Conservation (phyloP, 257 asterid species). For the Nicotiana attenuata region DNA sequence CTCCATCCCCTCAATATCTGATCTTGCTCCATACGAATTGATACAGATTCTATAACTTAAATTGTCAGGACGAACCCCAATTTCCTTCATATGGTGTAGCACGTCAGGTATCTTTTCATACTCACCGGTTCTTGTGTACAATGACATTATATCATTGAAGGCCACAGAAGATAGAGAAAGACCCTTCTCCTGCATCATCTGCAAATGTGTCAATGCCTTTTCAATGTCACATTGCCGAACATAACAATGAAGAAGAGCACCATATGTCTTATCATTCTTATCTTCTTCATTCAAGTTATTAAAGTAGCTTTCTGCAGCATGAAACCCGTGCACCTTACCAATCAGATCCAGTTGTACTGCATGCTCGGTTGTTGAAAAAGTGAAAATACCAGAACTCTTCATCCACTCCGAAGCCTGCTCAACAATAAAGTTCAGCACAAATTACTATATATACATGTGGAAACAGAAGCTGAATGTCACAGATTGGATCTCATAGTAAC, state of each 20-base stretch:
- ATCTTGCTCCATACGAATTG: slow-evolving; percentile 59
- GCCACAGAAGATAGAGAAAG: slow-evolving; percentile 40
- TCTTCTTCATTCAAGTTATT: slow-evolving; percentile 50
- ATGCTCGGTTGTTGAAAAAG: slow-evolving; percentile 59
- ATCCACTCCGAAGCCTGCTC: slow-evolving; percentile 71
- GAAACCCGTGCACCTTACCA: slow-evolving; percentile 66
- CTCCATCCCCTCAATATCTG: slow-evolving; percentile 65
- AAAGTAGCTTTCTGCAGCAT: slow-evolving; percentile 66
- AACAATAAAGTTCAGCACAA: not conserved
- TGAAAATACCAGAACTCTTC: slow-evolving; percentile 32
- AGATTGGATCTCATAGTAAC: not conserved
- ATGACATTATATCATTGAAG: slow-evolving; percentile 70
- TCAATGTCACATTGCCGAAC: slow-evolving; percentile 50
- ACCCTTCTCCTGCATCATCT: slow-evolving; percentile 59
- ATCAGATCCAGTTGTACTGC: slow-evolving; percentile 78
- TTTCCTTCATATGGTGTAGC: slow-evolving; percentile 46
- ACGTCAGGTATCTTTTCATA: slow-evolving; percentile 47
- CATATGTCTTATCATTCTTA: slow-evolving; percentile 55
- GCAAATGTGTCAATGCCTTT: slow-evolving; percentile 45
- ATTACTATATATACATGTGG: not conserved
- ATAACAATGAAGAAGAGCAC: slow-evolving; percentile 87
- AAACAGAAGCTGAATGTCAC: not conserved
- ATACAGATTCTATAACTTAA: slow-evolving; percentile 77
- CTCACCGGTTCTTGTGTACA: slow-evolving; percentile 41
- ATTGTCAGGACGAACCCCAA: slow-evolving; percentile 54